phyloP scores from a whole-genome alignment of 2,329 filamentous ascomycete species.

The Xylariaceae sp. region DNA sequence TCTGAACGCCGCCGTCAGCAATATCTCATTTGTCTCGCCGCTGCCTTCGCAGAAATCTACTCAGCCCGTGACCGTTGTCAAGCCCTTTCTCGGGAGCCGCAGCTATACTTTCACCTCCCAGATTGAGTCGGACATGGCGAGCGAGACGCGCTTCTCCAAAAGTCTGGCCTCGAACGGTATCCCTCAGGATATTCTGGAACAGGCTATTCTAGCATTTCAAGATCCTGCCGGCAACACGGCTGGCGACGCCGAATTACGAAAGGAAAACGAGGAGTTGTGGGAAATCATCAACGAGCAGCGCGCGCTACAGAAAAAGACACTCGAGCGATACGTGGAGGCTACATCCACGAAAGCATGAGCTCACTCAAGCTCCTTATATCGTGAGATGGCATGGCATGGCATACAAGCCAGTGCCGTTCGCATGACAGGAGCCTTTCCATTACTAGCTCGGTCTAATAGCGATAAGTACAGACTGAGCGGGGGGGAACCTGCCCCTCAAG shows the following conservation, averaged over 20 bases:
- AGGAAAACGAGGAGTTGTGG: conserved; percentile 42
- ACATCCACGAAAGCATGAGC: conserved; percentile 25
- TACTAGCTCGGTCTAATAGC: neutral
- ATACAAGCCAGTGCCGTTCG: neutral
- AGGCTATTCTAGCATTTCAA: conserved; percentile 45
- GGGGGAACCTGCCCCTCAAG: too few relatives aligned
- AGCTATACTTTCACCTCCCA: conserved; percentile 63
- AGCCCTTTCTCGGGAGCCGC: conserved; percentile 66
- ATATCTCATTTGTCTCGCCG: conserved; percentile 66
- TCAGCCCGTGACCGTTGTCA: conserved; percentile 60
- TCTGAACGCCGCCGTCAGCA: conserved; percentile 77
- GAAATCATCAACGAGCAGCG: conserved; percentile 41
- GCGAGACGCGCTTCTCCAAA: conserved; percentile 39
- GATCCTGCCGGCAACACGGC: conserved; percentile 27
- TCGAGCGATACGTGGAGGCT: conserved; percentile 29
- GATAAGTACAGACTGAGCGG: neutral
- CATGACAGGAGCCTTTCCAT: too few relatives aligned
- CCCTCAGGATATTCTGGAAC: conserved; percentile 41
- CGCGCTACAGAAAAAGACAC: conserved; percentile 37
- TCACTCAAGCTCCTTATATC: neutral
- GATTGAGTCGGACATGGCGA: conserved; percentile 42
- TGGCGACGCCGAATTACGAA: conserved; percentile 34
- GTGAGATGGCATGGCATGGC: neutral
- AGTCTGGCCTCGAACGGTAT: conserved; percentile 46
- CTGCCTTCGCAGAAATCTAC: conserved; percentile 43